Base-by-base conservation (phyloP, 2,329 filamentous ascomycete species). In the Alternaria arborescens region DNA sequence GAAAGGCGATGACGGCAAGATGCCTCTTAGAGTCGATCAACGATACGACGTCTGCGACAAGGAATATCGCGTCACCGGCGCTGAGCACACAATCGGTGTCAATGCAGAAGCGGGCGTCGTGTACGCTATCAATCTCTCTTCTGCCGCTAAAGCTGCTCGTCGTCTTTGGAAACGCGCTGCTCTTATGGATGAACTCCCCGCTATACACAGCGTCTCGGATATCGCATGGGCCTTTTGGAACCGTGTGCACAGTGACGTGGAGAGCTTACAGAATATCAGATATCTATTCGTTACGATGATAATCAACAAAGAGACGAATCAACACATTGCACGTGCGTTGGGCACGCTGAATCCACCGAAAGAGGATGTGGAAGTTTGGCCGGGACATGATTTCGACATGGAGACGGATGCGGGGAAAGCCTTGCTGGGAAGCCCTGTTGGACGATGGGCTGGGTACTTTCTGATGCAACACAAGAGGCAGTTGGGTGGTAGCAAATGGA, bases 171-270 rank as follows among this genome's bases (percentile, higher is more conserved):
- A 53, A n/a, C 58, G 59, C 20, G 50, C 40, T 3, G 43, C 57
- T 3, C 43, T 43, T 8, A 7, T 46, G 2, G 55, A 62, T 2
- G 64, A 71, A 48, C 63, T 71, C 2, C 70, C 67, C 2, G 20
- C 54, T 12, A 64, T 72, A n/a, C 52, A 57, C 8, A 56, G 59
- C 7, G 41, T 64, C 20, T 67, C 67, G 10, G 67, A 72, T 5
- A 48, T 72, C 20, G 53, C 69, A 11, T 72, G 69, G 70, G 67
- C 66, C 8, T 64, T 58, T 41, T 71, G 70, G 67, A 56, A 63
- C 18, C 60, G 62, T 3, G 59, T 51, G 5, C 53, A 60, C 12
- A 26, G 20, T 2, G 32, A 24, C 1, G 16, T 36, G 6, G 51
- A 53, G 1, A 56, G 60, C 12, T 41, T 68, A 20, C 38, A 42